A percentile compares a stretch with the other conserved stretches of the same genome.
Evolutionary conservation across 352 stramenopile genomes (phyloP).

Genomic region (Phytophthora megakarya): DNA sequence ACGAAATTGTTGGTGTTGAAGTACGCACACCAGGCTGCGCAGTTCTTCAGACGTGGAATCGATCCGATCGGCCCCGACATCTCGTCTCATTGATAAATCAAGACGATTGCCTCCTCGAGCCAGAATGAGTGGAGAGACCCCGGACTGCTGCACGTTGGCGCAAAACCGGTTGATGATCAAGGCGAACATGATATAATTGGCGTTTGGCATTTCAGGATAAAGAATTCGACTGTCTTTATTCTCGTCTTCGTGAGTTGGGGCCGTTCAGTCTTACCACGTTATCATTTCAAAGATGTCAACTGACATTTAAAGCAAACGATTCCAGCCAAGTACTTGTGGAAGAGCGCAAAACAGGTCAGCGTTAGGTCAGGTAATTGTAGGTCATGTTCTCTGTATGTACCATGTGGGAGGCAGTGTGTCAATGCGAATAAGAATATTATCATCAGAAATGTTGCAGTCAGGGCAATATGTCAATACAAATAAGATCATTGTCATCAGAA

Average conservation of each 20-base stretch:
- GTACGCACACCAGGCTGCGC: slow-evolving; percentile 27
- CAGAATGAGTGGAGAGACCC: slow-evolving; percentile 20
- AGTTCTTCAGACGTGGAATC: slow-evolving; percentile 32
- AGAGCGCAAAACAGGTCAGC: too few relatives aligned
- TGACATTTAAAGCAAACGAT: too few relatives aligned
- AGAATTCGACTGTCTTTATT: background rate
- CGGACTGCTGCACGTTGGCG: background rate
- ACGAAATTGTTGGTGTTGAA: slow-evolving; percentile 10
- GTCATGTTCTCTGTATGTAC: too few relatives aligned
- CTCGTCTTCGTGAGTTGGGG: slow-evolving; percentile 11
- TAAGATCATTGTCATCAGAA: too few relatives aligned
- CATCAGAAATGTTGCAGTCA: too few relatives aligned
- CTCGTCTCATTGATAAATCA: background rate
- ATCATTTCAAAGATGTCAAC: too few relatives aligned
- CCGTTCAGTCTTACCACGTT: background rate
- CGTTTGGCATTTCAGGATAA: too few relatives aligned
- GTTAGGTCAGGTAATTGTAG: too few relatives aligned
- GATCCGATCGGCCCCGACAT: slow-evolving; percentile 5
- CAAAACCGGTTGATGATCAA: background rate
- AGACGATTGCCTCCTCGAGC: slow-evolving; percentile 4
- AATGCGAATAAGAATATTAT: too few relatives aligned
- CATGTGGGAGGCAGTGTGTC: too few relatives aligned
- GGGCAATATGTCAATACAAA: too few relatives aligned
- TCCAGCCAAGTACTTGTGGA: too few relatives aligned
- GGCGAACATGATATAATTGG: background rate